Conservation (phyloP, 2,329 filamentous ascomycete species). For the Scortechinia acanthostroma region DNA sequence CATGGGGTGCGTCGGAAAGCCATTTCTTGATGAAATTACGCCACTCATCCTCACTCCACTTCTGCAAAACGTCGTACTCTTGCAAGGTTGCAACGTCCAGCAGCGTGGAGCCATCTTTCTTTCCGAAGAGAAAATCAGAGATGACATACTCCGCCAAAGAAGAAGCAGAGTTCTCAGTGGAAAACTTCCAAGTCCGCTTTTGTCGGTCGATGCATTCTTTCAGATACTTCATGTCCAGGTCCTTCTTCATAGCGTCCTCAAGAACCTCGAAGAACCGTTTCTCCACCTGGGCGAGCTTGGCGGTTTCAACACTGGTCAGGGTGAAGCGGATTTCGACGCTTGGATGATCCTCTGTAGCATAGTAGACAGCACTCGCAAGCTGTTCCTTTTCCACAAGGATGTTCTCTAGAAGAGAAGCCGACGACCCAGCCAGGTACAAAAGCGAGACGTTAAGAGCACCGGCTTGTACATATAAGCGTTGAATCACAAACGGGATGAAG, state of each 20-base stretch:
- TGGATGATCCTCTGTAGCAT: conserved; percentile 72
- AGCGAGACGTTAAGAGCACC: conserved; percentile 71
- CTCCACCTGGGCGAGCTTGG: conserved; percentile 77
- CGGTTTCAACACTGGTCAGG: conserved; percentile 78
- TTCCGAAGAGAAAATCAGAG: conserved; percentile 84
- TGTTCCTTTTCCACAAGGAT: conserved; percentile 87
- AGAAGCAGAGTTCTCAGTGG: conserved; percentile 72
- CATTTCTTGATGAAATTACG: conserved; percentile 73
- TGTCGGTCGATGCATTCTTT: conserved; percentile 79
- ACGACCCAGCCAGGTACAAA: conserved; percentile 85
- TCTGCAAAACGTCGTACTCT: conserved; percentile 64
- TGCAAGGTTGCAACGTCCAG: conserved; percentile 44
- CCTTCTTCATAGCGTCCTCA: conserved; percentile 70
- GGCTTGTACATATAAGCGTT: neutral
- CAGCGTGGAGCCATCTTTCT: conserved; percentile 73
- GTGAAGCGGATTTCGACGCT: conserved; percentile 80
- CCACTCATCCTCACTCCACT: conserved; percentile 82
- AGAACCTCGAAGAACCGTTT: conserved; percentile 78
- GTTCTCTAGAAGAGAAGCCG: conserved; percentile 86
- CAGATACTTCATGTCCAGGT: conserved; percentile 84
- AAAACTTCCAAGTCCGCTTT: conserved; percentile 73
- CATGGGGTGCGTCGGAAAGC: conserved; percentile 77
- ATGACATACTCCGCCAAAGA: conserved; percentile 84
- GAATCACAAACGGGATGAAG: neutral
- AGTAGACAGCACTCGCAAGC: conserved; percentile 77